Evolutionary conservation across 176 grass and related monocot genomes (phyloP).

Genomic region (Eleusine indica): DNA sequence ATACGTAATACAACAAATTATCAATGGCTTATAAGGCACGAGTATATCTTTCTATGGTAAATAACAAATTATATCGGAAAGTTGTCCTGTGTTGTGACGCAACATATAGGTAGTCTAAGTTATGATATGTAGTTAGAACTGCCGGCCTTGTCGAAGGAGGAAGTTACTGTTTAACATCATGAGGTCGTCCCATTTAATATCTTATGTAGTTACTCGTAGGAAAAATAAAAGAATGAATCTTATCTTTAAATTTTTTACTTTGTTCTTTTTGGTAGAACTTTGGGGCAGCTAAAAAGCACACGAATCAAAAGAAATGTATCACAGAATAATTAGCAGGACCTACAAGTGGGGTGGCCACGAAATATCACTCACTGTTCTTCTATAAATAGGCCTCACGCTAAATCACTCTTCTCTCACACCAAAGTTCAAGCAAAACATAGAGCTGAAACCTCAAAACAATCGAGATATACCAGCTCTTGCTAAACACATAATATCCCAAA

Average conservation of each 20-base stretch:
- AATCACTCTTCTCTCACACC: not conserved
- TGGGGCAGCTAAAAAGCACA: not conserved
- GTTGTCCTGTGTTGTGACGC: not conserved
- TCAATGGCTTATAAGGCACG: too few species aligned
- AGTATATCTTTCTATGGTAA: too few species aligned
- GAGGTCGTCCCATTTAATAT: not conserved
- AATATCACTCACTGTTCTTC: not conserved
- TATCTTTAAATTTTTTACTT: not conserved
- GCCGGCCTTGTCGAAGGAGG: not conserved
- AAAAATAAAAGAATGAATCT: not conserved
- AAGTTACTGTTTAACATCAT: not conserved
- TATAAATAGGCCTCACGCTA: conserved; percentile 38
- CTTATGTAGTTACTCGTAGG: not conserved
- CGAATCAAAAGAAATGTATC: not conserved
- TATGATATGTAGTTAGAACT: not conserved
- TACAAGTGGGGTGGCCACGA: not conserved
- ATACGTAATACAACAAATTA: too few species aligned
- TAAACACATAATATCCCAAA: not conserved
- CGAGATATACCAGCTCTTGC: not conserved
- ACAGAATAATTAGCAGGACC: not conserved
- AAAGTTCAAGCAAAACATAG: not conserved
- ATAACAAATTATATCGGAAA: too few species aligned
- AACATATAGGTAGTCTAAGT: not conserved
- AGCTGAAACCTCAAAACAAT: not conserved
- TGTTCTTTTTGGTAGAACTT: not conserved